Evolutionary conservation across 495 filamentous ascomycete genomes (phyloP), one percentile per base, ranked within the genome.

Genomic region (Podospora pseudopauciseta): DNA sequence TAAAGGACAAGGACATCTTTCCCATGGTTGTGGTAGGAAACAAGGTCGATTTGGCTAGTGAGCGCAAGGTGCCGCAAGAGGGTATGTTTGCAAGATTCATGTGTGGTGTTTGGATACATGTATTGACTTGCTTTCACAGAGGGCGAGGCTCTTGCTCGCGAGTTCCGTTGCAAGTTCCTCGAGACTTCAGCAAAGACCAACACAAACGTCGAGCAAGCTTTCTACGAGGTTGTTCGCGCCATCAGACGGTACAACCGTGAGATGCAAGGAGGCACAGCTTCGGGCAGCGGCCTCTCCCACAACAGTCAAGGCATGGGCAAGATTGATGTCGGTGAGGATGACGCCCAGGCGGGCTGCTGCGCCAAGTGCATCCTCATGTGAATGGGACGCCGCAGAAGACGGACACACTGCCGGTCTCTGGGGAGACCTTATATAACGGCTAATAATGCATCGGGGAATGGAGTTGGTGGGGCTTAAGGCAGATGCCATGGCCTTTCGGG

Each of bases 1-100:
- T 99, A 72, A 99, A 99, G 85, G 95, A 98, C 83, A 97, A 94
- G 86, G 95, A 99, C 76, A 95, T 96, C 77, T 98, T 99, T 83
- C 95, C 95, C 70, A 97, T 99, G 82, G 97, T 98, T 66, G 92
- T 99, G 9, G 96, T 98, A n/a, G 95, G 92, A 68, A 99, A 99
- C 86, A 99, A 99, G 86, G 97, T 94, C 79, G 95, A 99, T 90
- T 83, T 99, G 77, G 95, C 97, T 71, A 83, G 83, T 72, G 95
- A 99, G 80, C 86, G 95, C 68, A 90, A 92, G 71, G 95, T 99
- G 67, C 88, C 91, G 63, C 89, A 90, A 79, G 89, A 95, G 87
- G 94, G 95, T 97, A 85, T 64, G 87, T 72, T 18, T 32, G 4
- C 18, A 11, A 65, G 60, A 9, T 27, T 16, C 28, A 1, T 23